phyloP scores from a whole-genome alignment of 768 basidiomycete genomes.

The Tylopilus sp. region DNA sequence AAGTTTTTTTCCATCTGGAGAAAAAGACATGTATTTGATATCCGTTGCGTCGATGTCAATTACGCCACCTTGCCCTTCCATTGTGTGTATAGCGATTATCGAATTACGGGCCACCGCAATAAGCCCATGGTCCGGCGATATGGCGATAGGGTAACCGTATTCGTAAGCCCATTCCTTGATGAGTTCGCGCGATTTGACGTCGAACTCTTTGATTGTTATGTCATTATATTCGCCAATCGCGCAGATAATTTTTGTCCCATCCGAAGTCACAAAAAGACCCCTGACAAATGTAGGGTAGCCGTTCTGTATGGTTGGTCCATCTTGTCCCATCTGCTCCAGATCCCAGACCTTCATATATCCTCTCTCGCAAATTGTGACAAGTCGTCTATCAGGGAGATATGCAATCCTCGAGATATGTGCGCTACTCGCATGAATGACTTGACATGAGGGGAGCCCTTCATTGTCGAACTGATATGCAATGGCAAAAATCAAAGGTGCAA shows the following conservation, averaged over 20 bases:
- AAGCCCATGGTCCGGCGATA: too few species aligned
- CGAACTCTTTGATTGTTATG: neutral
- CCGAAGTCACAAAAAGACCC: neutral
- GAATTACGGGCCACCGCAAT: too few species aligned
- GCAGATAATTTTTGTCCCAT: slow-evolving; percentile 3
- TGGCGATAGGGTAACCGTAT: too few species aligned
- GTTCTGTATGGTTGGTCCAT: too few species aligned
- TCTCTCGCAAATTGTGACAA: neutral
- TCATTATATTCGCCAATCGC: too few species aligned
- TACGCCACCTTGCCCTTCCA: neutral
- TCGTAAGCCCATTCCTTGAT: neutral
- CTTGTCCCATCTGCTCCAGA: neutral
- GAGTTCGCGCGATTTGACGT: neutral
- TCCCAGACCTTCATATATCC: neutral
- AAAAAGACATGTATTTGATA: too few species aligned
- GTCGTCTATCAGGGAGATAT: slow-evolving; percentile 1
- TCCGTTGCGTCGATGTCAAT: too few species aligned
- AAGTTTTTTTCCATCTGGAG: too few species aligned
- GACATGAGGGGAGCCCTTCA: too few species aligned
- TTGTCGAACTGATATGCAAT: too few species aligned
- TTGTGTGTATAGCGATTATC: neutral
- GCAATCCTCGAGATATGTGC: neutral
- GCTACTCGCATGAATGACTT: too few species aligned
- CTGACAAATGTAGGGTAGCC: fast-evolving
- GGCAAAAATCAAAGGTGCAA: too few species aligned